Evolutionary conservation across 306 rosid species (phyloP).

Genomic region (Fagus crenata): DNA sequence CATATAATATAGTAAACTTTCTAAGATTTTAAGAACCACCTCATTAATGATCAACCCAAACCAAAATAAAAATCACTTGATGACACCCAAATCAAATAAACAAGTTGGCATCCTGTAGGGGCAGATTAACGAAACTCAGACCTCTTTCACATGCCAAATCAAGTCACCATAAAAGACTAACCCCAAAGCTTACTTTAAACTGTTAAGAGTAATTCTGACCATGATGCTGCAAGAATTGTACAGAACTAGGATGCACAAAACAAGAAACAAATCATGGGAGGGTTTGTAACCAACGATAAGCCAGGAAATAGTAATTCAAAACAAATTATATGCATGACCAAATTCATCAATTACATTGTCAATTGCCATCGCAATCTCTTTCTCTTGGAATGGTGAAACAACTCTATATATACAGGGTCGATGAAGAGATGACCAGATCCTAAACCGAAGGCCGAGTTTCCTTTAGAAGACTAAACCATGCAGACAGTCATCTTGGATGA

Average conservation of each 20-base stretch:
- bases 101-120: background rate
- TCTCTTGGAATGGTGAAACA: background rate
- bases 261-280: background rate
- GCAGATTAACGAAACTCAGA: background rate
- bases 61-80: too few relatives aligned
- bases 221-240: background rate
- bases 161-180: background rate
- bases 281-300: too few relatives aligned
- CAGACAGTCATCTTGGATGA: too few relatives aligned
- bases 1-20: background rate
- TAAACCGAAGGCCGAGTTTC: too few relatives aligned
- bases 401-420: too few relatives aligned
- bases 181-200: background rate
- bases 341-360: background rate
- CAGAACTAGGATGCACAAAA: background rate
- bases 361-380: background rate
- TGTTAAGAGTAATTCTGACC: background rate
- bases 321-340: background rate
- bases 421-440: too few relatives aligned
- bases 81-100: too few relatives aligned
- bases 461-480: too few relatives aligned
- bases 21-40: background rate
- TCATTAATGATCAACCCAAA: too few relatives aligned
- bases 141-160: background rate
- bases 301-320: background rate